Evolutionary conservation across 139 green algal genomes (phyloP).

Genomic region (Coelastrella sp.): DNA sequence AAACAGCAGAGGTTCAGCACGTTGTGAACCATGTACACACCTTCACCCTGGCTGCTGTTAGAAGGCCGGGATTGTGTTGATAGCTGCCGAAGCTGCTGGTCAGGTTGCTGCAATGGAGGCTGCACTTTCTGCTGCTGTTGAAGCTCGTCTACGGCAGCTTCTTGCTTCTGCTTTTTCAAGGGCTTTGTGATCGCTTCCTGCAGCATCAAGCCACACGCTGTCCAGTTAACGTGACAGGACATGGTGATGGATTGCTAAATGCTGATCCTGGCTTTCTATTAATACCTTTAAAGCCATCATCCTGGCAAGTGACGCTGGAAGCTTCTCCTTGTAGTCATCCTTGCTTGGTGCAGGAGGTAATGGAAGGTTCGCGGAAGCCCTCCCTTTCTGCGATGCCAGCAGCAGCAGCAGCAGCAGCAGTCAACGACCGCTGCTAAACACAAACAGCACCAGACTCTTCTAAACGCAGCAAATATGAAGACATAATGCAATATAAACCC

Average conservation of each 20-base stretch:
- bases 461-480: too few species aligned
- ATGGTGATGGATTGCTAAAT: background rate
- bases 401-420: constrained; percentile 2
- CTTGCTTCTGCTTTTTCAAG: background rate
- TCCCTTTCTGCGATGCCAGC: background rate
- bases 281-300: constrained; percentile 34
- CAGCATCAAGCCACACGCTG: background rate
- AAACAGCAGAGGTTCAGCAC: too few species aligned
- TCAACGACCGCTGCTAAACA: background rate
- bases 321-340: constrained; percentile 41
- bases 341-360: constrained; percentile 28
- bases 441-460: background rate
- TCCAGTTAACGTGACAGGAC: background rate
- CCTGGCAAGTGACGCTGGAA: constrained; percentile 33
- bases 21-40: too few species aligned
- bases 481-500: too few species aligned
- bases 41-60: too few species aligned
- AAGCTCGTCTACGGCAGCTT: background rate
- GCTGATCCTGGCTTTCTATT: too few species aligned
- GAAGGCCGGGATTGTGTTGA: background rate
- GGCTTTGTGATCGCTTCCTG: background rate
- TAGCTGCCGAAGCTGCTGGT: constrained; percentile 39
- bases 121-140: constrained; percentile 27
- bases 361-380: constrained; percentile 20
- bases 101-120: background rate